Base-by-base conservation (phyloP, 768 basidiomycete genomes). In the Pisolithus tinctorius region DNA sequence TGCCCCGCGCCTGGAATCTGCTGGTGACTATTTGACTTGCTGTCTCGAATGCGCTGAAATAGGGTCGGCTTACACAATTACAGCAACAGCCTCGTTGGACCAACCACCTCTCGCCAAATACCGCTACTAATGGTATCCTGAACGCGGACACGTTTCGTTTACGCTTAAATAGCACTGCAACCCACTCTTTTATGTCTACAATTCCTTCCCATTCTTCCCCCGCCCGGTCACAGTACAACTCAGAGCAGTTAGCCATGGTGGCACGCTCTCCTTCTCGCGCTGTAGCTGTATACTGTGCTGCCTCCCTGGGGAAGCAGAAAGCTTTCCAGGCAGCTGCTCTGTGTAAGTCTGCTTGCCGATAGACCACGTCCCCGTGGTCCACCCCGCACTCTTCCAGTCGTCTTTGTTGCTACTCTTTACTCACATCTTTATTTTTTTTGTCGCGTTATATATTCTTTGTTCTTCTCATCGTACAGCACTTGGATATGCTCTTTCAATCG, bases 221-320 rank as follows among this genome's bases (percentile, higher is more conserved):
- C 41, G 6, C 30, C 36, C 50, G 44, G 0, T 47, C 51, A 2
- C 16, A 51, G 0, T 9, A 45, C 29, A 47, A 51, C 25, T 11
- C 41, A 48, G 50, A 66, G 36, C 52, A 59, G 2, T 45, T 51
- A 9, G 41, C 46, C 48, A 69, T 69, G 66, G 68, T 69, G 6
- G 49, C 66, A 10, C 60, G 62, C 4, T 66, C 66, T 41, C 47
- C 57, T 3, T 64, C 68, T 20, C 66, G 58, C 37, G 76, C 79
- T 6, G 74, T 89, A n/a, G 84, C 86, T 3, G 90, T 93, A 5
- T 93, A 87, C 60, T 95, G 93, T 63, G 93, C 82, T 7, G 86
- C 92, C 0, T 86, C 83, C 0, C 60, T 74, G 0, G 92, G 93
- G 25, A 78, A 71, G 31, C 69, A 77, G 47, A 69, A 76, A 9